phyloP scores from a whole-genome alignment of 345 rosid species.

The Linum usitatissimum region DNA sequence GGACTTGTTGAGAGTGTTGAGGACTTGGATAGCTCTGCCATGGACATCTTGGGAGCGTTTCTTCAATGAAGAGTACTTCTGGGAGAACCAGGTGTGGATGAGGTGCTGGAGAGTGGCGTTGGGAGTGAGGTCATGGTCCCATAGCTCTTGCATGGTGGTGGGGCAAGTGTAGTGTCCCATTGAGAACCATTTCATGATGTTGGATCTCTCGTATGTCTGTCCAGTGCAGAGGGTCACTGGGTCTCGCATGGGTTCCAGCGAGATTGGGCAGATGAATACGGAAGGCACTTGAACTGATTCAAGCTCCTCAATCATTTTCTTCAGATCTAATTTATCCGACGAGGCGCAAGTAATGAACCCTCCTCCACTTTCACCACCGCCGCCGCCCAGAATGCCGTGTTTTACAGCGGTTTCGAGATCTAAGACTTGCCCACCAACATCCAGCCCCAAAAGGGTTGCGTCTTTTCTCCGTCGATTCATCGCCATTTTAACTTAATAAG shows the following conservation, averaged over 20 bases:
- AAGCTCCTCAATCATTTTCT: constrained; percentile 53
- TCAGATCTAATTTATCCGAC: constrained; percentile 49
- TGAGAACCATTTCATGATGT: constrained; percentile 59
- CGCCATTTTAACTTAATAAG: constrained; percentile 34
- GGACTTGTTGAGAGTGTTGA: constrained; percentile 43
- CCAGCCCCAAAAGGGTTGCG: constrained; percentile 1
- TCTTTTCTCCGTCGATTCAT: constrained; percentile 32
- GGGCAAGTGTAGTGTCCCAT: constrained; percentile 64
- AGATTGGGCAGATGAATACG: constrained; percentile 67
- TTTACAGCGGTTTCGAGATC: constrained; percentile 66
- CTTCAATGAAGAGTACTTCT: constrained; percentile 46
- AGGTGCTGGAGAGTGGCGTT: constrained; percentile 54
- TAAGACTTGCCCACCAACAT: constrained; percentile 44
- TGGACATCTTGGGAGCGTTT: constrained; percentile 64
- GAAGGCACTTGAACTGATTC: constrained; percentile 45
- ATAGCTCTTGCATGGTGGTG: constrained; percentile 69
- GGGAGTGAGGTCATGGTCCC: constrained; percentile 57
- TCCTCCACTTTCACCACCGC: constrained; percentile 23
- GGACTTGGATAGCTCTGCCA: constrained; percentile 46
- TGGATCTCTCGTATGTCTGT: constrained; percentile 60
- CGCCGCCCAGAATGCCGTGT: constrained; percentile 57
- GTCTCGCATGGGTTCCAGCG: constrained; percentile 66
- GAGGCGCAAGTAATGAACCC: constrained; percentile 16
- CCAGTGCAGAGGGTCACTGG: constrained; percentile 75
- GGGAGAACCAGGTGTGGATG: constrained; percentile 59